phyloP scores from a whole-genome alignment of 257 asterid genomes.

The Leonotis leonurus region DNA sequence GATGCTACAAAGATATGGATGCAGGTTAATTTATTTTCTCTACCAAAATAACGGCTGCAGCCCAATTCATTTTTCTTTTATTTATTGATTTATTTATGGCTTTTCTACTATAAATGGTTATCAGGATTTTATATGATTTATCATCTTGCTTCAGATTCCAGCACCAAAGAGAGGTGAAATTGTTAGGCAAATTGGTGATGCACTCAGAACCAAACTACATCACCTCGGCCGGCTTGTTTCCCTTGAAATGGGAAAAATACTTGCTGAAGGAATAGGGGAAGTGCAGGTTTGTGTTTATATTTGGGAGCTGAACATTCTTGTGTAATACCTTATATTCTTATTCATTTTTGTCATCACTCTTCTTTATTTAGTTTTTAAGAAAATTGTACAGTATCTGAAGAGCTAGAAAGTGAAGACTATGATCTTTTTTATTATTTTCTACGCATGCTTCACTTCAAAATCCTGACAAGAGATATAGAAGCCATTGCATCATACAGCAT shows the following conservation, averaged over 20 bases:
- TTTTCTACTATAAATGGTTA: neutral
- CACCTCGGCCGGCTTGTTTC: conserved; percentile 93
- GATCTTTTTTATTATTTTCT: neutral
- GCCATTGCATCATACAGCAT: neutral
- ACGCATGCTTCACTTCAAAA: neutral
- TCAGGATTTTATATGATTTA: neutral
- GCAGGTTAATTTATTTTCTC: conserved; percentile 50
- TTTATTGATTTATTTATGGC: neutral
- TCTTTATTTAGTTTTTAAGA: neutral
- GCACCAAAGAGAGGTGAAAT: conserved; percentile 99
- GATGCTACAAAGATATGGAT: conserved; percentile 81
- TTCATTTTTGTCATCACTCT: neutral
- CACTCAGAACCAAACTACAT: conserved; percentile 72
- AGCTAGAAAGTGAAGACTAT: neutral
- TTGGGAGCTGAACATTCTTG: neutral
- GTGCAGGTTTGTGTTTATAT: conserved; percentile 51
- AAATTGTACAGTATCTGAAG: neutral
- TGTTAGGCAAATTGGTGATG: conserved; percentile 98
- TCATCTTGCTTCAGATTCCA: conserved; percentile 55
- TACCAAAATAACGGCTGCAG: neutral
- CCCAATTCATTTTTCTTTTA: no score
- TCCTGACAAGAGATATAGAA: neutral
- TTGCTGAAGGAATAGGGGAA: conserved; percentile 98
- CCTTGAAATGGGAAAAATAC: conserved; percentile 96
- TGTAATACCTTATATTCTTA: neutral